phyloP scores from a whole-genome alignment of 2,329 filamentous ascomycete species.

The Aspergillus ochraceus region DNA sequence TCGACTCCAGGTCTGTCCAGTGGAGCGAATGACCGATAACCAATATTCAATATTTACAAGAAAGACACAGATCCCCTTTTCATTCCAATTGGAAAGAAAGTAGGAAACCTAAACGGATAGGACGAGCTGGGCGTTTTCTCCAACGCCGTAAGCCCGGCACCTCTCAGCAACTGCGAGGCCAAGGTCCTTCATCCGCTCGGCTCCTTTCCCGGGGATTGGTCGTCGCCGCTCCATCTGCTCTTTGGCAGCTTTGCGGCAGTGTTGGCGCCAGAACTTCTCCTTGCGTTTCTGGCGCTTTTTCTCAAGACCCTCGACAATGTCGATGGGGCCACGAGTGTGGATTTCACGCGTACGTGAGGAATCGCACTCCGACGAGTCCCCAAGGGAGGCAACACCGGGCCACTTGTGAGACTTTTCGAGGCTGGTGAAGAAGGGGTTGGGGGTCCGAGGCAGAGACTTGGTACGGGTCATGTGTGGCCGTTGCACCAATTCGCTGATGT shows the following conservation, averaged over 20 bases:
- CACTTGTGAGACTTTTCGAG: conserved; percentile 32
- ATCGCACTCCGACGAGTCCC: conserved; percentile 35
- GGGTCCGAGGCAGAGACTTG: conserved; percentile 80
- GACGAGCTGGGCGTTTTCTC: conserved; percentile 61
- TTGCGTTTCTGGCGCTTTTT: conserved; percentile 88
- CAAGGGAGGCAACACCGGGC: conserved; percentile 36
- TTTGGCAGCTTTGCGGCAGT: conserved; percentile 78
- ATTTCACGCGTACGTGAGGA: conserved; percentile 48
- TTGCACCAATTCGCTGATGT: conserved; percentile 56
- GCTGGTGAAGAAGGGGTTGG: conserved; percentile 64
- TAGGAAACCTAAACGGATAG: conserved; percentile 63
- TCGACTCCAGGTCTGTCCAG: conserved; percentile 9
- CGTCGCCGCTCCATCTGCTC: conserved; percentile 61
- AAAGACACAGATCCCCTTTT: conserved; percentile 18
- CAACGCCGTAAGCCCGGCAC: conserved; percentile 64
- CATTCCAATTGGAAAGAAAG: conserved; percentile 9
- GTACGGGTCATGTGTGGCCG: conserved; percentile 72
- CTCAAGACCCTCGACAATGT: conserved; percentile 95
- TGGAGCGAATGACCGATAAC: conserved; percentile 17
- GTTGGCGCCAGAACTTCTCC: conserved; percentile 88
- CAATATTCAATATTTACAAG: conserved; percentile 29
- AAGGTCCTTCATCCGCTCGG: conserved; percentile 89
- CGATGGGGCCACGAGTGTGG: conserved; percentile 88
- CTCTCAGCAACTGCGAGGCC: conserved; percentile 86
- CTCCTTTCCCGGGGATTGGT: conserved; percentile 79